Conservation (phyloP, 2,329 filamentous ascomycete genomes). For the Bipolaris bicolor region DNA sequence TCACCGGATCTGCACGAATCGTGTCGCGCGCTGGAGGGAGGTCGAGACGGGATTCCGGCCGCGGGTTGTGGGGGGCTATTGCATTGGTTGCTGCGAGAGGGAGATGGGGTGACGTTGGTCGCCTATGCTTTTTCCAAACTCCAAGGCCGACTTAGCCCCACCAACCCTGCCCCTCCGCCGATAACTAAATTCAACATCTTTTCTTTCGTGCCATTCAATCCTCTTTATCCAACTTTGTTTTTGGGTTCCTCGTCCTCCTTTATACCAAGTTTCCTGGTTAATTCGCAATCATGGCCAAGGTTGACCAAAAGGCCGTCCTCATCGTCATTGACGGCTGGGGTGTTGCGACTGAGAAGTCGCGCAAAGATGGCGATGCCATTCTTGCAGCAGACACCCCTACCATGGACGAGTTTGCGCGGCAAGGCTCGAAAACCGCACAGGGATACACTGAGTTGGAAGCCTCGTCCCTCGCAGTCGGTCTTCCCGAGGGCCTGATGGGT, state of each 20-base stretch:
- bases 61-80: slow-evolving; percentile 28
- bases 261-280: slow-evolving; percentile 19
- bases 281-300: slow-evolving; percentile 63
- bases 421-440: slow-evolving; percentile 73
- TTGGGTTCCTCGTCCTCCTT: neutral
- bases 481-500: slow-evolving; percentile 97
- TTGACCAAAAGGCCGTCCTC: slow-evolving; percentile 72
- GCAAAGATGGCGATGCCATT: slow-evolving; percentile 92
- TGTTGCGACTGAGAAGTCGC: slow-evolving; percentile 78
- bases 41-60: slow-evolving; percentile 28
- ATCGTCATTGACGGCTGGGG: slow-evolving; percentile 99
- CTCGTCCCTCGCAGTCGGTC: slow-evolving; percentile 91
- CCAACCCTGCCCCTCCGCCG: slow-evolving; percentile 37
- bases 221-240: neutral
- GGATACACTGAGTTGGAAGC: slow-evolving; percentile 94
- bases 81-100: slow-evolving; percentile 17
- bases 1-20: slow-evolving; percentile 12
- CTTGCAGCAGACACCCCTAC: slow-evolving; percentile 88
- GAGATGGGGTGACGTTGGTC: slow-evolving; percentile 29
- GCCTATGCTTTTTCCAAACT: slow-evolving; percentile 22
- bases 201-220: slow-evolving; percentile 3
- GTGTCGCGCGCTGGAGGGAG: slow-evolving; percentile 7
- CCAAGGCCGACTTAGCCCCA: slow-evolving; percentile 21
- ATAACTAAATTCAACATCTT: slow-evolving; percentile 18
- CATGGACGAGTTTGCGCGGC: slow-evolving; percentile 82